These are phyloP conservation scores for Aspergillus calidoustus DNA, from an alignment of 2,329 filamentous ascomycete genomes.

Conservation along the genomic window DNA sequence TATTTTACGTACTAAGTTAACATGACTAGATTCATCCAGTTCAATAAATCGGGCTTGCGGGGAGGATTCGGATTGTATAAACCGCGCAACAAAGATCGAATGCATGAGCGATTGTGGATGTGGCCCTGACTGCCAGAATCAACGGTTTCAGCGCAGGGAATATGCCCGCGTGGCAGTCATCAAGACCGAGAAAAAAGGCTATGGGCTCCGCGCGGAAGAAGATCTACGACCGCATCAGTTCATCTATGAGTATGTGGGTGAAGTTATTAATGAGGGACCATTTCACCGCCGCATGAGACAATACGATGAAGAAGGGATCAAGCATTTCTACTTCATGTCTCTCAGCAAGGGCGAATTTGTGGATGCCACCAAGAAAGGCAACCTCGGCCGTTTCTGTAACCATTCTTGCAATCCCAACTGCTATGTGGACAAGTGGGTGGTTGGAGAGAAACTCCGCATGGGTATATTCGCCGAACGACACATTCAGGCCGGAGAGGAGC, in stretches of 20 bases:
- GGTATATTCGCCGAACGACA: constrained; percentile 91
- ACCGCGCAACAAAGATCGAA: constrained; percentile 97
- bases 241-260: constrained; percentile 97
- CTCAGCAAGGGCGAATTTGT: constrained; percentile 95
- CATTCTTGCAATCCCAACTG: constrained; percentile 99
- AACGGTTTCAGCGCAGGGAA: constrained; percentile 87
- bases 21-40: constrained; percentile 51
- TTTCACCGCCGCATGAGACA: constrained; percentile 90
- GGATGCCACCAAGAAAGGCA: constrained; percentile 95
- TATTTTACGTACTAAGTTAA: not conserved
- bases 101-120: constrained; percentile 88
- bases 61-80: constrained; percentile 97
- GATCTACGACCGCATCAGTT: constrained; percentile 84
- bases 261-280: constrained; percentile 91
- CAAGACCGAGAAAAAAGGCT: constrained; percentile 97
- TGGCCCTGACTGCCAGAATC: constrained; percentile 86
- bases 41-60: constrained; percentile 81
- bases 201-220: constrained; percentile 80
- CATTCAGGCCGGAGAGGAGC: constrained; percentile 86
- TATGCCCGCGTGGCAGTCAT: constrained; percentile 94
- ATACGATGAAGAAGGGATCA: constrained; percentile 95
- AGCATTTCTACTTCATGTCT: constrained; percentile 99
- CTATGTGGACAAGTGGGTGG: constrained; percentile 99
- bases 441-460: constrained; percentile 96
- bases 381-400: constrained; percentile 96